Evolutionary conservation across 2,329 filamentous ascomycete species (phyloP).

Genomic region (Fusarium setosum): DNA sequence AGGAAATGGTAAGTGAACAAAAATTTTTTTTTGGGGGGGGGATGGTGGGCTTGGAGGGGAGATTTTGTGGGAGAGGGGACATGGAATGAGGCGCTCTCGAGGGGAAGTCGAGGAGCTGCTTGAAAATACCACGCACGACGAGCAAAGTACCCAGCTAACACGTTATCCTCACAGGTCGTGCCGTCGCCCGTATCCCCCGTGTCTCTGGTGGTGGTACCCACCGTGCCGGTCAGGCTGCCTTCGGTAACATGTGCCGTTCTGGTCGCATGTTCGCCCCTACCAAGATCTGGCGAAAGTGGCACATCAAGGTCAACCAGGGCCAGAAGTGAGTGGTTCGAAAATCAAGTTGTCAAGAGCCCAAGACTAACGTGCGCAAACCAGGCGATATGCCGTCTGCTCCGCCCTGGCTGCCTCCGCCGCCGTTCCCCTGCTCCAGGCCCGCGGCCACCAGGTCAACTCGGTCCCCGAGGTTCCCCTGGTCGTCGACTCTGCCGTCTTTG

Average conservation of each 20-base stretch:
- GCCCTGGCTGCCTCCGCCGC: conserved; percentile 96
- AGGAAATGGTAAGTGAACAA: conserved; percentile 81
- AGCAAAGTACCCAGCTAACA: conserved; percentile 37
- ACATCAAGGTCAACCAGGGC: conserved; percentile 99
- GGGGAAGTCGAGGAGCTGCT: not conserved
- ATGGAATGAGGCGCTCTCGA: not conserved
- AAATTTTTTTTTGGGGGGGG: conserved; percentile 12
- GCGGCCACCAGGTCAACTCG: conserved; percentile 93
- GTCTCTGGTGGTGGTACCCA: conserved; percentile 99
- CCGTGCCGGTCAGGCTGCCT: conserved; percentile 99
- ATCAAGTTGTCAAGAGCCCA: not conserved
- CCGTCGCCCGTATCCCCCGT: conserved; percentile 99
- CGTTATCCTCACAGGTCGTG: conserved; percentile 76
- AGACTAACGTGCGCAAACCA: conserved; percentile 51
- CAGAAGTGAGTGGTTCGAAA: conserved; percentile 78
- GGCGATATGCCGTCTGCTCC: conserved; percentile 97
- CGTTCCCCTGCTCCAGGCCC: conserved; percentile 93
- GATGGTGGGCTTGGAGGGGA: conserved; percentile 18
- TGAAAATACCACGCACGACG: conserved; percentile 1
- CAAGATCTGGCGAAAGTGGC: conserved; percentile 99
- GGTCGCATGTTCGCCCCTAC: conserved; percentile 99
- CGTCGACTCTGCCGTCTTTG: conserved; percentile 90
- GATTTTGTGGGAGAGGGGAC: conserved; percentile 30
- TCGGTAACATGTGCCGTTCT: conserved; percentile 99
- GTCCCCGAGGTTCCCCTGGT: conserved; percentile 98